Conservation (phyloP, 768 basidiomycete species). For the Russula brevipes region DNA sequence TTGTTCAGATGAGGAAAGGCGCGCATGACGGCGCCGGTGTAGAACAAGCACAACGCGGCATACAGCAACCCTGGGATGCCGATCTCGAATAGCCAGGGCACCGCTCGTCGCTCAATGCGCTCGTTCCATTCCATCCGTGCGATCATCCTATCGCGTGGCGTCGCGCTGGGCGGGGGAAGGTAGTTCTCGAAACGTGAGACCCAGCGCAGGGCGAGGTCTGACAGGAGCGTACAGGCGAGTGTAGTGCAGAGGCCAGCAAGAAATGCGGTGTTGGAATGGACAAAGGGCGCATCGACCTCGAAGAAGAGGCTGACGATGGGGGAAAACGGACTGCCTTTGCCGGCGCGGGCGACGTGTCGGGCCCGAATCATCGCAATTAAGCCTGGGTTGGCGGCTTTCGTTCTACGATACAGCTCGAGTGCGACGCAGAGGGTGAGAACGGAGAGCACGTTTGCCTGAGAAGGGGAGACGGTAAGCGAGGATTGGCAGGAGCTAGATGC, state of each 20-base stretch:
- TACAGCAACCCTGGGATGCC: constrained; percentile 14
- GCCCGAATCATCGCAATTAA: constrained; percentile 11
- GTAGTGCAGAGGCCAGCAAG: constrained; percentile 15
- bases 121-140: constrained; percentile 21
- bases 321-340: constrained; percentile 4
- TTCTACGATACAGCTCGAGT: constrained; percentile 17
- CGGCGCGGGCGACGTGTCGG: constrained; percentile 7
- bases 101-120: constrained; percentile 5
- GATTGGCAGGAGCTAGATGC: no score
- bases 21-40: constrained; percentile 2
- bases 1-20: neutral
- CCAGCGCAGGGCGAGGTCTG: constrained; percentile 17
- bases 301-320: constrained; percentile 20
- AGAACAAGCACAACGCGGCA: constrained; percentile 3
- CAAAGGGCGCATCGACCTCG: constrained; percentile 3
- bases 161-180: neutral
- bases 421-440: constrained; percentile 12
- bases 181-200: constrained; percentile 7
- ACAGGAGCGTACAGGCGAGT: constrained; percentile 12
- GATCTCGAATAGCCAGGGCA: constrained; percentile 13
- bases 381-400: constrained; percentile 10
- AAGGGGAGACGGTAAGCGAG: neutral
- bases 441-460: constrained; percentile 13
- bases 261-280: constrained; percentile 11
- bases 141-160: constrained; percentile 13